Conservation (phyloP, 2,329 filamentous ascomycete genomes). For the Hypomyces perniciosus region DNA sequence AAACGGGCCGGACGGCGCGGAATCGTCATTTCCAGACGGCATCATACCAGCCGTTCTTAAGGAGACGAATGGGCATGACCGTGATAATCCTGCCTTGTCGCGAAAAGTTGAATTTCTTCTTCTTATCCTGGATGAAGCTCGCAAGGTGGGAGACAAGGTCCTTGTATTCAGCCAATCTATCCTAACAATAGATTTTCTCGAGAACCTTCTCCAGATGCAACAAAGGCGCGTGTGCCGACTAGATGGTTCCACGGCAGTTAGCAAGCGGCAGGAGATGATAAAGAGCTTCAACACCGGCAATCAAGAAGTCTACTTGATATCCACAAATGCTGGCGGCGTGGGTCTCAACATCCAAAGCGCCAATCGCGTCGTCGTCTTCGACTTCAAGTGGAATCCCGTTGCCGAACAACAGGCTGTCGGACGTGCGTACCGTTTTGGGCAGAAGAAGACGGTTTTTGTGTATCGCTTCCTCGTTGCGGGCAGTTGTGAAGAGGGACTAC, state of each 20-base stretch:
- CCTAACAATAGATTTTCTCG: constrained; percentile 63
- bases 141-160: constrained; percentile 60
- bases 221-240: constrained; percentile 51
- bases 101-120: constrained; percentile 63
- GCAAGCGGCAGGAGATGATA: constrained; percentile 54
- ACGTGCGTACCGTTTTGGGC: constrained; percentile 78
- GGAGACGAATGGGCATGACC: constrained; percentile 33
- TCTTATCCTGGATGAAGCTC: constrained; percentile 62
- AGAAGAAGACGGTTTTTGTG: constrained; percentile 73
- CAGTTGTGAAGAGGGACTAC: constrained; percentile 69
- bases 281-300: constrained; percentile 61
- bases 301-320: constrained; percentile 67
- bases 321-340: constrained; percentile 73
- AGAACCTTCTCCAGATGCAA: constrained; percentile 46
- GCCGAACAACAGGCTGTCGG: constrained; percentile 84
- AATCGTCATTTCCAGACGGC: constrained; percentile 18
- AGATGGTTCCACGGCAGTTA: constrained; percentile 57
- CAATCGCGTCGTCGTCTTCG: constrained; percentile 81
- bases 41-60: constrained; percentile 27
- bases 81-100: constrained; percentile 49
- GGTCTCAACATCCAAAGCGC: constrained; percentile 80
- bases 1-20: constrained; percentile 9
- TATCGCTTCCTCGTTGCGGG: constrained; percentile 76
- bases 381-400: constrained; percentile 74
- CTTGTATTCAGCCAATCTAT: constrained; percentile 75